Evolutionary conservation across 164 flowering plant genomes (phyloP).

Genomic region (Platanus orientalis): DNA sequence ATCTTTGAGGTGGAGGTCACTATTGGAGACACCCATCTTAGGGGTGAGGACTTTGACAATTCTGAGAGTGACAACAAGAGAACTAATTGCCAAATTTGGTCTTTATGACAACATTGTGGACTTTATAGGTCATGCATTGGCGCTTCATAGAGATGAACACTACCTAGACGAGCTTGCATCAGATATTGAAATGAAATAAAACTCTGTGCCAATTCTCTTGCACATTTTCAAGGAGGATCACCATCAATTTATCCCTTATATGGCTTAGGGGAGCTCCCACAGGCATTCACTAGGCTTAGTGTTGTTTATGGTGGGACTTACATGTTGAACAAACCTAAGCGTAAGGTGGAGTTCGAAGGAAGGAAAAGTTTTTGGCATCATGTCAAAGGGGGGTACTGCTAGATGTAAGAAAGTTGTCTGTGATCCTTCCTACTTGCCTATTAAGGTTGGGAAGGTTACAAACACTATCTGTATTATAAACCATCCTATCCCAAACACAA

Average conservation of each 20-base stretch:
- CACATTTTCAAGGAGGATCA: constrained; percentile 96
- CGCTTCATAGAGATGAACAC: constrained; percentile 84
- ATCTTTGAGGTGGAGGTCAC: no score
- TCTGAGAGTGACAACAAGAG: no score
- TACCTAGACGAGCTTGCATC: constrained; percentile 81
- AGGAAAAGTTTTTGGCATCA: constrained; percentile 83
- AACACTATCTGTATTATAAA: constrained; percentile 94
- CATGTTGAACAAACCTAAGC: constrained; percentile 90
- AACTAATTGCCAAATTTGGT: constrained; percentile 74
- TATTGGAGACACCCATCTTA: no score
- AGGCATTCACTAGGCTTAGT: constrained; percentile 97
- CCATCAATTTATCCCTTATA: constrained; percentile 94
- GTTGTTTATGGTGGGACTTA: constrained; percentile 98
- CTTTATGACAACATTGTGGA: constrained; percentile 92
- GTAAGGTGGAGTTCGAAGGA: constrained; percentile 94
- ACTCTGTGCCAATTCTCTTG: constrained; percentile 85
- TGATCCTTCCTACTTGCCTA: constrained; percentile 89
- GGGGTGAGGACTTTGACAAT: no score
- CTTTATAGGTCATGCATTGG: constrained; percentile 87
- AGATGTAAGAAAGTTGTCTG: constrained; percentile 93
- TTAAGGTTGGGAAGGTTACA: constrained; percentile 92
- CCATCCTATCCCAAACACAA: no score
- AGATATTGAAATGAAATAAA: constrained; percentile 86
- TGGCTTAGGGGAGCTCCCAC: constrained; percentile 96
- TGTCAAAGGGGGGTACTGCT: constrained; percentile 95